Evolutionary conservation across 164 flowering plant species (phyloP), one percentile per base, ranked within the genome.

Genomic region (Litsea cubeba): DNA sequence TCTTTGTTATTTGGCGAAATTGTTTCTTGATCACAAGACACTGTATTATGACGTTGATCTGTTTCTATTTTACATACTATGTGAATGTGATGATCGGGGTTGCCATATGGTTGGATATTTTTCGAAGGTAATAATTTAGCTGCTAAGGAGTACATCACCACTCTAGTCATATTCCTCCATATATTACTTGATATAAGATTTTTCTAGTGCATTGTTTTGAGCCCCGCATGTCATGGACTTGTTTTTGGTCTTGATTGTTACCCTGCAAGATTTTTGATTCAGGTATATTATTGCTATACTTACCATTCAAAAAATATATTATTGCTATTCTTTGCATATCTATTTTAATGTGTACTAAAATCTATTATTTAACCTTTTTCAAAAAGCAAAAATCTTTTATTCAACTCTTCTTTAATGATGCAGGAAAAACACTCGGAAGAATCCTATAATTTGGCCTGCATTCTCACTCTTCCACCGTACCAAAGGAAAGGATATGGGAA

Each of bases 71-170:
- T 93, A 95, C 76, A 81, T 95, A 50, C 84, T 93, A 32, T 95
- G 99, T 85, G 99, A 95, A 82, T 95, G 98, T 81, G 99, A 95
- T 83, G 99, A 95, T 76, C 88, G 99, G 75, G 99, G 99, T 73
- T 95, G 97, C 83, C 99, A 95, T 89, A 95, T 95, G 98, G 98
- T 93, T 85, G 99, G 99, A 60, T 95, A 95, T 78, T 95, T 95
- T 79, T 95, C 99, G 4, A 95, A 95, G 98, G 99, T 93, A 85
- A 79, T 51, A 15, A 51, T 69, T 40, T 2, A 63, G 8, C 28
- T 6, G 24, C 26, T 18, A 63, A 22, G 24, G 28, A 63, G 24
- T 63, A 58, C 15, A 1, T 22, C 22, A 1, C 12, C 2, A 8
- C 18, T 49, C 15, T 24, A 32, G n/a, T 2, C 70, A 68, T 32